Conservation (phyloP, 1,284 basidiomycete species). For the Marasmius sp. region DNA sequence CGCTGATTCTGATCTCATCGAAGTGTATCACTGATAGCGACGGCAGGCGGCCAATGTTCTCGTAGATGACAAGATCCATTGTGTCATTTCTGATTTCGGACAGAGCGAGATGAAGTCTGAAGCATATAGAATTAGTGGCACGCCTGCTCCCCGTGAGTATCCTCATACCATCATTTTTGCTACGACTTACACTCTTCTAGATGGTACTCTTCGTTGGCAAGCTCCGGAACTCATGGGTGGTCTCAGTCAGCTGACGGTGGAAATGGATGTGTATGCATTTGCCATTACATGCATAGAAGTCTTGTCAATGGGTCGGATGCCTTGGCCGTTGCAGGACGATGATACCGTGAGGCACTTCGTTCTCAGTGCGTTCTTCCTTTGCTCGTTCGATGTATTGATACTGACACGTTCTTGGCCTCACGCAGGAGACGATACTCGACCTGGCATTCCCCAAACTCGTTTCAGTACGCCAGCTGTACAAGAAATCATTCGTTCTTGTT, state of each 20-base stretch:
- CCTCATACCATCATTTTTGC: constrained; percentile 2
- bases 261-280: constrained; percentile 74
- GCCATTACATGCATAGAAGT: constrained; percentile 73
- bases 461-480: constrained; percentile 27
- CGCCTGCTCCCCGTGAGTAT: constrained; percentile 51
- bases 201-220: constrained; percentile 70
- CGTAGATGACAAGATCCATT: constrained; percentile 62
- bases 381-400: neutral
- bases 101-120: constrained; percentile 78
- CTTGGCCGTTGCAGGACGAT: constrained; percentile 63
- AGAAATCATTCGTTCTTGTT: constrained; percentile 45
- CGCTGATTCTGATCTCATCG: neutral
- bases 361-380: constrained; percentile 32
- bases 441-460: constrained; percentile 42
- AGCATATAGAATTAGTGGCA: constrained; percentile 58
- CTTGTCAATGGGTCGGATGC: constrained; percentile 59
- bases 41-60: constrained; percentile 70
- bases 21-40: neutral
- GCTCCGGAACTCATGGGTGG: constrained; percentile 71
- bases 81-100: constrained; percentile 77
- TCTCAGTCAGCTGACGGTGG: constrained; percentile 46
- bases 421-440: constrained; percentile 56
- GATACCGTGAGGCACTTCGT: constrained; percentile 58
- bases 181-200: constrained; percentile 25
- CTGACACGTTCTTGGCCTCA: neutral